phyloP scores from a whole-genome alignment of 495 filamentous ascomycete species.

The Aspergillus olivimuriae region DNA sequence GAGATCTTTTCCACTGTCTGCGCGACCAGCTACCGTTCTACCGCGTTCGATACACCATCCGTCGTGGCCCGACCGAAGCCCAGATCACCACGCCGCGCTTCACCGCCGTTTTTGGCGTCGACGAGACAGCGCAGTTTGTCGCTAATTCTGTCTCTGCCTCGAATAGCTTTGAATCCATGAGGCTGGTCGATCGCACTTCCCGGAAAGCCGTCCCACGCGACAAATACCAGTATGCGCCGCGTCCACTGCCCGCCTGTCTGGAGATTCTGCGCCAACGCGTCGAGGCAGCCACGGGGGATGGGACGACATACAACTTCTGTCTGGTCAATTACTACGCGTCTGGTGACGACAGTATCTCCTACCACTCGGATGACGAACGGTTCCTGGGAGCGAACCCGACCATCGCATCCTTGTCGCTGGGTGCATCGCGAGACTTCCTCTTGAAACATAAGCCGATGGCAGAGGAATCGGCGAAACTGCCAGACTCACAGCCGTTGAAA shows the following conservation, averaged over 20 bases:
- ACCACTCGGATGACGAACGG: conserved; percentile 69
- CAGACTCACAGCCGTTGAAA: conserved; percentile 40
- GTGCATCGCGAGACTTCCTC: conserved; percentile 58
- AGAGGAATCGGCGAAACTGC: background rate
- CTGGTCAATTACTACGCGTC: conserved; percentile 72
- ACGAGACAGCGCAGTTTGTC: conserved; percentile 46
- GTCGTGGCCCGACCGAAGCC: conserved; percentile 49
- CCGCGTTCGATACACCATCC: conserved; percentile 63
- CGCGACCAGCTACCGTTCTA: conserved; percentile 62
- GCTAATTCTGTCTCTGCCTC: background rate
- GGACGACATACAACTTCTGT: conserved; percentile 63
- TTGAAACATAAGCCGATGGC: conserved; percentile 60
- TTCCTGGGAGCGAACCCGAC: conserved; percentile 61
- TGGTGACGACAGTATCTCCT: conserved; percentile 64
- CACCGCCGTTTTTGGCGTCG: conserved; percentile 68
- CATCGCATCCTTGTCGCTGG: conserved; percentile 67
- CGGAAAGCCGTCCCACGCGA: conserved; percentile 29
- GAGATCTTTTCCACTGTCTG: conserved; percentile 59
- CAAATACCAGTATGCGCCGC: conserved; percentile 51
- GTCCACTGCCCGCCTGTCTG: conserved; percentile 63
- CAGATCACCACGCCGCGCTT: conserved; percentile 60
- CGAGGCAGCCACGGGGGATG: conserved; percentile 45
- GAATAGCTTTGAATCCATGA: background rate
- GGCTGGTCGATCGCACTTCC: conserved; percentile 10
- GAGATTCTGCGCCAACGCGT: conserved; percentile 47